These are phyloP conservation scores for Hypomyces perniciosus DNA, from an alignment of 2,329 filamentous ascomycete species.

Conservation along the genomic window DNA sequence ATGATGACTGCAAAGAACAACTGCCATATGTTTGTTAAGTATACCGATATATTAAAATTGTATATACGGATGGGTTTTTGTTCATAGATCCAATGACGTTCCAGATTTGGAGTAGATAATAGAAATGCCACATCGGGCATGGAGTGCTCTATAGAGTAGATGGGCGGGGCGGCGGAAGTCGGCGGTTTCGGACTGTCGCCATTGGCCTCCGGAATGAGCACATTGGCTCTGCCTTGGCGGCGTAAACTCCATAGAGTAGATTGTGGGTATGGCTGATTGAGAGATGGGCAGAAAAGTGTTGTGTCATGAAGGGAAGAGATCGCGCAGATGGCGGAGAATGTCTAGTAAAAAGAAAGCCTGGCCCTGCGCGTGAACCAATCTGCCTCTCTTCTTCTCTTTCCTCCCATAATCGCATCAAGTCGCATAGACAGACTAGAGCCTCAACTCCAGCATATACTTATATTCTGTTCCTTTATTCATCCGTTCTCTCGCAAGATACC, in stretches of 20 bases:
- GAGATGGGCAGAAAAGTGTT: neutral
- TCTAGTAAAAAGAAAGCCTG: neutral
- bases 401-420: neutral
- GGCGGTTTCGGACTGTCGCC: slow-evolving; percentile 20
- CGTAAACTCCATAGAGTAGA: slow-evolving; percentile 1
- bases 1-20: too few species aligned
- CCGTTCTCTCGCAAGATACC: slow-evolving; percentile 1
- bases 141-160: neutral
- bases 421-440: too few species aligned
- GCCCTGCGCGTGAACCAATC: neutral
- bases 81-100: too few species aligned
- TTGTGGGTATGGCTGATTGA: neutral
- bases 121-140: neutral
- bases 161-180: slow-evolving; percentile 7
- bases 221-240: slow-evolving; percentile 1
- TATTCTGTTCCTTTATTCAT: neutral
- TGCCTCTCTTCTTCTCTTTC: neutral
- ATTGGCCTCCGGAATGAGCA: slow-evolving; percentile 16
- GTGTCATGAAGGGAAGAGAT: neutral
- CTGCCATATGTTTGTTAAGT: too few species aligned
- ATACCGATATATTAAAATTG: too few species aligned
- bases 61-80: too few species aligned
- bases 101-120: neutral
- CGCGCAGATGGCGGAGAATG: neutral
- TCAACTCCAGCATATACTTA: neutral